phyloP scores from a whole-genome alignment of 1,284 basidiomycete genomes.

The Puccinia hordei region DNA sequence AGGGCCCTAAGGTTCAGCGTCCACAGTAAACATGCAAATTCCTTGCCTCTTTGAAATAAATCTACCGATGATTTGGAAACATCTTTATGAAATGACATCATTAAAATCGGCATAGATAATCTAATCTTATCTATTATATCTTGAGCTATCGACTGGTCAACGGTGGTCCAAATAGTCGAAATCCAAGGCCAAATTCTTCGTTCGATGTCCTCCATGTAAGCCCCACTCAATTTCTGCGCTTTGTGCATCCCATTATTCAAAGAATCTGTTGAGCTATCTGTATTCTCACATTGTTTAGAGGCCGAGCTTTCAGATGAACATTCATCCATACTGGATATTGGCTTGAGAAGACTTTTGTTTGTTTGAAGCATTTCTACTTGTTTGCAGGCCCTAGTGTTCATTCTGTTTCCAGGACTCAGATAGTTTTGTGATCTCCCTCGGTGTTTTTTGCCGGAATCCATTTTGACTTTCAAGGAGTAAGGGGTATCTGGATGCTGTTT shows the following conservation, averaged over 20 bases:
- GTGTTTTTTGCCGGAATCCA: too few relatives aligned
- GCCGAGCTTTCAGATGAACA: background rate
- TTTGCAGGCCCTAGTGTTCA: background rate
- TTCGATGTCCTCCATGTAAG: background rate
- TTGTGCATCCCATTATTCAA: background rate
- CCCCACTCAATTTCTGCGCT: background rate
- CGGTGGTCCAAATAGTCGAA: background rate
- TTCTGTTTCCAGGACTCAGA: background rate
- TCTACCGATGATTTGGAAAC: background rate
- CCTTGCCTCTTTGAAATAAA: background rate
- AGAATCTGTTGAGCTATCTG: background rate
- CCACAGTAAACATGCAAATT: background rate
- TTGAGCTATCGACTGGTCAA: background rate
- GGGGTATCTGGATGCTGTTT: background rate
- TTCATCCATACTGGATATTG: background rate
- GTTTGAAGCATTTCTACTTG: background rate
- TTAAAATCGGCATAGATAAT: background rate
- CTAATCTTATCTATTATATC: background rate
- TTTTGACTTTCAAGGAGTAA: background rate
- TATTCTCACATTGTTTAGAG: background rate
- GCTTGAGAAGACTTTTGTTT: too few relatives aligned
- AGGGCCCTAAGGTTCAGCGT: background rate
- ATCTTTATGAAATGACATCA: background rate
- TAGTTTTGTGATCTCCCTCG: too few relatives aligned
- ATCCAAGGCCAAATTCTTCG: background rate